Evolutionary conservation across 108 stramenopile species (phyloP), one percentile per base, ranked within the genome.

Genomic region (Stephanodiscus minutulus): DNA sequence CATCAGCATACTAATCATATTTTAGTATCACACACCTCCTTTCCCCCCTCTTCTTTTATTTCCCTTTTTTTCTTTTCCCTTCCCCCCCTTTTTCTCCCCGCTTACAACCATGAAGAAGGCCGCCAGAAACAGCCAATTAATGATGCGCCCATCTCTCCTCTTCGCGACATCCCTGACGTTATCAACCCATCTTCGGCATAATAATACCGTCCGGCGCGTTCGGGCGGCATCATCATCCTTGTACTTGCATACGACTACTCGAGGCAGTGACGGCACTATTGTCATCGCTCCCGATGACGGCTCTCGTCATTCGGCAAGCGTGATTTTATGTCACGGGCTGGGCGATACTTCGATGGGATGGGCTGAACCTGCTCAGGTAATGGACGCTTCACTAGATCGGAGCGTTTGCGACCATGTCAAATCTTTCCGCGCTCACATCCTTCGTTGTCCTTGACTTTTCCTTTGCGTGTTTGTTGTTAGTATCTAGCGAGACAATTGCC

Each of bases 311-410:
- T 76, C 74, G 36, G 83, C 77, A 53, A 74, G 64, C 18, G 77
- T 88, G 13, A 55, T 89, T 7, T 27, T 89, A 50, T 84, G 83
- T 72, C 88, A 89, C 70, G 88, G 88, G 12, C 66, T 89, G 22
- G 88, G 88, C 0, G 88, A 89, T 44, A 83, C 74, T 28, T 77
- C 88, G 0, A 74, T 76, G 31, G 88, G 88, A 36, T 85, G 84
- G 62, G 37, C 65, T 4, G 88, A 89, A 52, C 82, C 82, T 7
- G 64, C 64, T 35, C 39, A 43, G 64, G 66, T 74, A 44, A 25
- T 39, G 11, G 7, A 9, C 3, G 39, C 54, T 72, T 49, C 28
- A 10, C 3, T 39, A 39, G 3, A 4, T 8, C 39, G 8, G 39
- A 39, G 39, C 39, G 7, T 9, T 39, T 1, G 11, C 11, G 39